A percentile compares a stretch with the other conserved stretches of the same genome.
phyloP scores from a whole-genome alignment of 2,329 filamentous ascomycete genomes.

The Ophiostoma ulmi region DNA sequence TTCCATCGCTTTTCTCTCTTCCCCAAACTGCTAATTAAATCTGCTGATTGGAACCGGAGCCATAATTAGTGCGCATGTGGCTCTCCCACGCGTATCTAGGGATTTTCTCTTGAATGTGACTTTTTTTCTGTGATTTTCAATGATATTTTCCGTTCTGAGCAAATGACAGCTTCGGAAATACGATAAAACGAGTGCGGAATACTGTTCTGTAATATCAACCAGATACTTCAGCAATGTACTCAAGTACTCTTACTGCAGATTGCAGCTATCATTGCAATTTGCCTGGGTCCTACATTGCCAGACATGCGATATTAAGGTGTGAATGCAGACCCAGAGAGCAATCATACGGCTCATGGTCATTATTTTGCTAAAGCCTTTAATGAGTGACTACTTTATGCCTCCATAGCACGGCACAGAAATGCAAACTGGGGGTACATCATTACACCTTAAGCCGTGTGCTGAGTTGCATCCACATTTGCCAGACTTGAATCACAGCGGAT shows the following conservation, averaged over 20 bases:
- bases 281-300: neutral
- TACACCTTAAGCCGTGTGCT: constrained; percentile 17
- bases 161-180: neutral
- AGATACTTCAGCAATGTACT: neutral
- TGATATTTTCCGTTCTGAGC: neutral
- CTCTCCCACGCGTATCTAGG: neutral
- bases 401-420: neutral
- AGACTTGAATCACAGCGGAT: neutral
- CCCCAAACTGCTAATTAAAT: neutral
- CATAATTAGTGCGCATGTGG: neutral
- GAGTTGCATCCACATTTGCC: constrained; percentile 15
- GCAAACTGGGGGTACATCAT: constrained; percentile 11
- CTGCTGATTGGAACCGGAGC: neutral
- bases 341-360: neutral
- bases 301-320: neutral
- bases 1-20: neutral
- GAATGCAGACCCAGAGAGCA: neutral
- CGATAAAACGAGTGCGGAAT: neutral
- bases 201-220: neutral
- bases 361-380: neutral
- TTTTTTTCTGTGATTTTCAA: neutral
- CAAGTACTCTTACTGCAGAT: neutral
- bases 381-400: neutral
- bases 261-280: neutral
- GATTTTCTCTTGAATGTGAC: neutral